phyloP scores from a whole-genome alignment of 495 filamentous ascomycete species.

The Bryoglossum gracile region DNA sequence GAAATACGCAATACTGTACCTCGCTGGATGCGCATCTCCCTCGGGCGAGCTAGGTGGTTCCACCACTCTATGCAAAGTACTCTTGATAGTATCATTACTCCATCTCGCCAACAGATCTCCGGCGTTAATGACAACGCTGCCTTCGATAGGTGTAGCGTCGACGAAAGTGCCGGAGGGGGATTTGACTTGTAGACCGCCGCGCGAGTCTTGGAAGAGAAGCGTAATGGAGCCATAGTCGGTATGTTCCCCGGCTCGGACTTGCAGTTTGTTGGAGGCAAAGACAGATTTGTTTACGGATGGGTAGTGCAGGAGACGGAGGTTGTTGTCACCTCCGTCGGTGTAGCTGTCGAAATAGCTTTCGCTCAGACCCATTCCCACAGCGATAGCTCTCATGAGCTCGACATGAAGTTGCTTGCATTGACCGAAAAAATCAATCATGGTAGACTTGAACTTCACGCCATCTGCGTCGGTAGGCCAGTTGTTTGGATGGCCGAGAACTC shows the following conservation, averaged over 20 bases:
- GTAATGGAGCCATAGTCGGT: constrained; percentile 88
- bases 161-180: constrained; percentile 71
- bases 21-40: constrained; percentile 45
- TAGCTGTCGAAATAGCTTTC: constrained; percentile 71
- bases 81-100: constrained; percentile 86
- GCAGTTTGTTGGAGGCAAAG: constrained; percentile 59
- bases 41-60: constrained; percentile 47
- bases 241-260: constrained; percentile 80
- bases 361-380: constrained; percentile 70
- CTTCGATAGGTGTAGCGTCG: constrained; percentile 73
- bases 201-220: constrained; percentile 77
- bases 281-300: constrained; percentile 59
- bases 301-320: constrained; percentile 82
- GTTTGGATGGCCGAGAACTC: constrained; percentile 60
- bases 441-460: constrained; percentile 57
- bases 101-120: constrained; percentile 83
- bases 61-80: constrained; percentile 83
- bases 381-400: constrained; percentile 82
- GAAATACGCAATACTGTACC: constrained; percentile 77
- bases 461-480: constrained; percentile 64
- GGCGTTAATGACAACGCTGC: constrained; percentile 85
- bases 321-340: constrained; percentile 73
- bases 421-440: constrained; percentile 66
- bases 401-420: constrained; percentile 68
- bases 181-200: constrained; percentile 79